phyloP scores from a whole-genome alignment of 2,329 filamentous ascomycete species.

The Thermothelomyces thermophilus region DNA sequence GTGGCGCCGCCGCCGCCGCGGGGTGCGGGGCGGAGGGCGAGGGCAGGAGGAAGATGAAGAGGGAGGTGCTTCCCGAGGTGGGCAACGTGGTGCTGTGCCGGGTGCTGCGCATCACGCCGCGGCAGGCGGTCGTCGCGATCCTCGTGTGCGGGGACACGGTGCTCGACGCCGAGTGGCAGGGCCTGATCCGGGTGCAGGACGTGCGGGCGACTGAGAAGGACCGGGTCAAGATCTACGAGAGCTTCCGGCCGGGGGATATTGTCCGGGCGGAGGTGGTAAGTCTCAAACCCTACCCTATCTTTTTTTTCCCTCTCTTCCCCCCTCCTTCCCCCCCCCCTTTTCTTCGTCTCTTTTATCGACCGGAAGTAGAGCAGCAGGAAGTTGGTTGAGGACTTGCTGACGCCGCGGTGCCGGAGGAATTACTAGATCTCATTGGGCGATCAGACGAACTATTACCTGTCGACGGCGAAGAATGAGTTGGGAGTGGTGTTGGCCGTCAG shows the following conservation, averaged over 20 bases:
- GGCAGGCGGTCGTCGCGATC: conserved; percentile 81
- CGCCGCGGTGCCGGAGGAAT: not conserved
- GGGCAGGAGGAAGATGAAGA: conserved; percentile 41
- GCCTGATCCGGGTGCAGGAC: conserved; percentile 80
- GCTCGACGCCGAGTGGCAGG: conserved; percentile 74
- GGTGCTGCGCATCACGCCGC: conserved; percentile 76
- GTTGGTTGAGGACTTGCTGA: too few species aligned
- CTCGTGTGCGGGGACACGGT: conserved; percentile 70
- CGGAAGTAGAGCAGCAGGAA: too few species aligned
- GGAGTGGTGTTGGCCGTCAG: conserved; percentile 91
- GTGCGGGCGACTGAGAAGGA: conserved; percentile 95
- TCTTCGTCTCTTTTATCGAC: too few species aligned
- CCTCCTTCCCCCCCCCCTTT: too few species aligned
- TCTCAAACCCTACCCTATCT: too few species aligned
- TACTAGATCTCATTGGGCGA: conserved; percentile 80
- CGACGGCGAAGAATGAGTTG: conserved; percentile 82
- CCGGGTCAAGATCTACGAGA: conserved; percentile 82
- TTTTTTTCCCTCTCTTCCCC: not conserved
- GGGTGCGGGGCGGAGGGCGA: not conserved
- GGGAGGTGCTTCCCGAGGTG: conserved; percentile 75
- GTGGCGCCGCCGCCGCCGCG: too few species aligned
- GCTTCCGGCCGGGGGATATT: conserved; percentile 87
- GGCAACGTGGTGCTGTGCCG: conserved; percentile 74
- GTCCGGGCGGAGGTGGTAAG: conserved; percentile 76
- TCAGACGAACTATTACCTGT: conserved; percentile 92